phyloP scores from a whole-genome alignment of 1,284 basidiomycete species.

The Schizophyllum commune region DNA sequence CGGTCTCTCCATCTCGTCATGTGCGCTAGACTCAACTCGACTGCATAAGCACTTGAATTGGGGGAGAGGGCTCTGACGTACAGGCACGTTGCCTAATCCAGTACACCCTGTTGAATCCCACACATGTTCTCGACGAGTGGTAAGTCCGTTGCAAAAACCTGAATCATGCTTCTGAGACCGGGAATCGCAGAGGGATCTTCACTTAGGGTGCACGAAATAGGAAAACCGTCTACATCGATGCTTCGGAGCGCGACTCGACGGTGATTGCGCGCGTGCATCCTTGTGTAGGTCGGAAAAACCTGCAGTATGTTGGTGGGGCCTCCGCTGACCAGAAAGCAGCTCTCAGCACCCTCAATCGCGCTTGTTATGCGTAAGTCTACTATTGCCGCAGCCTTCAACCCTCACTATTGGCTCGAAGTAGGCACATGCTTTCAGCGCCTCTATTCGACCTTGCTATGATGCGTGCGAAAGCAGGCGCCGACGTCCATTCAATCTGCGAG shows the following conservation, averaged over 20 bases:
- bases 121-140: too few relatives aligned
- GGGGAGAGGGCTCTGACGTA: too few relatives aligned
- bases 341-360: background rate
- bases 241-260: background rate
- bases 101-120: too few relatives aligned
- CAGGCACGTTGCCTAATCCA: too few relatives aligned
- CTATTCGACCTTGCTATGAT: background rate
- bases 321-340: background rate
- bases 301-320: background rate
- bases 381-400: background rate
- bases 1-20: too few relatives aligned
- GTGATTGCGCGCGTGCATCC: background rate
- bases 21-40: too few relatives aligned
- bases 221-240: background rate
- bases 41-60: too few relatives aligned
- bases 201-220: background rate
- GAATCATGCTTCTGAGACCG: background rate
- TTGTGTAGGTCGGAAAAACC: background rate
- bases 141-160: background rate
- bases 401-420: background rate
- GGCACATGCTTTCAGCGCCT: background rate
- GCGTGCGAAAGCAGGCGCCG: too few relatives aligned
- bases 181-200: background rate
- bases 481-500: background rate
- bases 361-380: background rate